Evolutionary conservation across 352 stramenopile genomes (phyloP), one percentile per base, ranked within the genome.

Genomic region (Thalassiosira ordinaria): DNA sequence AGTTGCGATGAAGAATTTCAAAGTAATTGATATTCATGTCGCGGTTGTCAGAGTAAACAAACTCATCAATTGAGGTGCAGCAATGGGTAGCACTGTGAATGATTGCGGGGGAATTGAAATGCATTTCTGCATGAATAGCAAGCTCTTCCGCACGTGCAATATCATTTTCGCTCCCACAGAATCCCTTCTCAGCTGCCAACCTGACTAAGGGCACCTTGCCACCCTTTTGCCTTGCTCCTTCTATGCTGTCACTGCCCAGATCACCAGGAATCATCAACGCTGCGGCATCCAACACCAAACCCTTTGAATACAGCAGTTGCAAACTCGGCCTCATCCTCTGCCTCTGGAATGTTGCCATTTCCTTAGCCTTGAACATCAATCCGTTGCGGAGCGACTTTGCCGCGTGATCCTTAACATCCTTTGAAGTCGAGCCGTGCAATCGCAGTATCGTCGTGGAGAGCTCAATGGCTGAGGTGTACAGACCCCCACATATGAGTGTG

Each of bases 301-400:
- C 82, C 61, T 91, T 92, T 20, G 78, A 78, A 59, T 88, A 62
- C 11, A 91, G 51, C 14, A 88, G 35, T 24, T 87, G 72, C n/a
- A 91, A 47, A 61, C 83, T 91, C 9, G 68, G 41, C 27, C 78
- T 87, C 84, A 93, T 90, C 35, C 71, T 85, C 47, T 86, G 29
- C 46, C 82, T 70, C 46, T 93, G 88, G 59, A 91, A 93, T 3
- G 64, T 62, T 16, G 90, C 51, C 67, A 93, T 92, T 49, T 93
- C 88, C 49, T 86, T 70, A 7, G 84, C 84, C 41, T 91, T 92
- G 49, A 81, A 79, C 47, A 89, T 52, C 49, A 76, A 81, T 9
- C 85, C 86, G 72, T 81, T 84, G 41, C 86, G 56, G 70, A 91
- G 85, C 1, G 86, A 70, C 14, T 81, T 77, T 18, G 69, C 79